Evolutionary conservation across 2,329 filamentous ascomycete genomes (phyloP).

Genomic region (Aspergillus pseudoglaucus): DNA sequence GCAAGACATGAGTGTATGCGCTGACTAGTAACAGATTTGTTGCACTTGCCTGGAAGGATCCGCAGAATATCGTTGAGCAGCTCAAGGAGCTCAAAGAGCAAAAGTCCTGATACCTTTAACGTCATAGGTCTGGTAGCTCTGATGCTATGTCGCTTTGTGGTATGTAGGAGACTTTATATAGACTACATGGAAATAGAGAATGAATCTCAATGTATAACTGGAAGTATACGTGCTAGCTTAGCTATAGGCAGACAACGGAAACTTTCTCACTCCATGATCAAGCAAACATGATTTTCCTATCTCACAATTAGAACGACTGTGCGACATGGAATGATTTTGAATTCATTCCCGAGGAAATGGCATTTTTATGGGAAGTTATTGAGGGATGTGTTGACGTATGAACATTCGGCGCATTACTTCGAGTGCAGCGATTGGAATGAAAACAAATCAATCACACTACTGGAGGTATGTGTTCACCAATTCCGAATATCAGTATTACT

Average conservation of each 20-base stretch:
- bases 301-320: no score
- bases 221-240: no score
- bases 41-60: slow-evolving; percentile 55
- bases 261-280: no score
- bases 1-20: background rate
- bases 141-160: background rate
- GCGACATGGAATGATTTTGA: no score
- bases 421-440: background rate
- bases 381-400: slow-evolving; percentile 1
- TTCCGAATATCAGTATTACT: no score
- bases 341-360: no score
- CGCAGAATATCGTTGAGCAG: slow-evolving; percentile 55
- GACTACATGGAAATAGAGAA: no score
- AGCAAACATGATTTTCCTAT: no score
- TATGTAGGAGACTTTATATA: background rate
- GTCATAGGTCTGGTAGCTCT: background rate
- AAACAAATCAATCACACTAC: no score
- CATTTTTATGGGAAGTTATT: background rate
- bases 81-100: slow-evolving; percentile 20
- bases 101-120: background rate
- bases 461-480: no score
- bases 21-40: slow-evolving; percentile 42
- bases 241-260: no score
- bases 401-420: background rate
- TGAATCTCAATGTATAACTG: no score